phyloP scores from a whole-genome alignment of 306 rosid species.

The Comarum palustre region DNA sequence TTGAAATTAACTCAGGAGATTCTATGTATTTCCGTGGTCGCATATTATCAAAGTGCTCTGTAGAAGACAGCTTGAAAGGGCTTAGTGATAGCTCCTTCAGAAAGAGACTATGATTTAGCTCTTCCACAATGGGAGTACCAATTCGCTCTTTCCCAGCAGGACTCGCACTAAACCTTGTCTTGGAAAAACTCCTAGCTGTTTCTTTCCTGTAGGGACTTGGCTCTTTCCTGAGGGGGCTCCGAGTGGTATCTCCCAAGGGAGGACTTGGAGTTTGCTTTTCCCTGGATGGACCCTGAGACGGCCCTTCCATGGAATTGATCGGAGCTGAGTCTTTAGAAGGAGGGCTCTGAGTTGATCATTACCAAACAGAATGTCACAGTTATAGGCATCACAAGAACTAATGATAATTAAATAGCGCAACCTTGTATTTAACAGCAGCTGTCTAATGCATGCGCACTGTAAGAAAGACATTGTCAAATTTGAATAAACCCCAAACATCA shows the following conservation, averaged over 20 bases:
- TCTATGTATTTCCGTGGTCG: constrained; percentile 21
- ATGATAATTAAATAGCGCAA: not conserved
- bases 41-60: constrained; percentile 27
- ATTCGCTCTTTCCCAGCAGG: constrained; percentile 25
- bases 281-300: constrained; percentile 24
- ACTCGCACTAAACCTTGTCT: constrained; percentile 29
- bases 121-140: constrained; percentile 27
- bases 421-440: not conserved
- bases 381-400: constrained; percentile 9
- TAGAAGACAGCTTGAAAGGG: constrained; percentile 28
- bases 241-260: not conserved
- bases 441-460: not conserved
- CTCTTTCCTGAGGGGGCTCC: constrained; percentile 2
- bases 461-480: constrained; percentile 14
- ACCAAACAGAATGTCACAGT: constrained; percentile 32
- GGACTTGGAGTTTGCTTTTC: constrained; percentile 19
- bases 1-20: constrained; percentile 35
- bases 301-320: constrained; percentile 30
- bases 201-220: constrained; percentile 27
- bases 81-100: constrained; percentile 32
- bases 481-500: not conserved
- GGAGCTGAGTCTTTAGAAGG: constrained; percentile 17
- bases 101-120: constrained; percentile 27
- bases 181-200: constrained; percentile 28
- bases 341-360: constrained; percentile 30